These are phyloP conservation scores for Fusarium hostae DNA, from an alignment of 2,329 filamentous ascomycete species.

Conservation along the genomic window DNA sequence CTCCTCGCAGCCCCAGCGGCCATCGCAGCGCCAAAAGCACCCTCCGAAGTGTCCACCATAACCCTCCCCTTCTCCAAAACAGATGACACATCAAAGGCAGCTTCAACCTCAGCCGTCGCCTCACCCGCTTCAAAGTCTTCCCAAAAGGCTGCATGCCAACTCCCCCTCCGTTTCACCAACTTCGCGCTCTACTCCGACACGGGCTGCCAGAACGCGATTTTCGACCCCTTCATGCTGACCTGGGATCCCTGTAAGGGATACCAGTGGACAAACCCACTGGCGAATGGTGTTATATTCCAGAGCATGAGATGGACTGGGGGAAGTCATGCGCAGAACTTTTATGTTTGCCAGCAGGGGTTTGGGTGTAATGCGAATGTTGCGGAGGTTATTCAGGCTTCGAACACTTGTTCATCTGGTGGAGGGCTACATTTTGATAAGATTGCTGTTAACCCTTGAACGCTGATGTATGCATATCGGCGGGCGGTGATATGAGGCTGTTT, in stretches of 20 bases:
- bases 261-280: not conserved
- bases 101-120: not conserved
- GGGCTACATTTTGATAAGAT: not conserved
- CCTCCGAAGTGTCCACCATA: not conserved
- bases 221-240: not conserved
- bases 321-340: not conserved
- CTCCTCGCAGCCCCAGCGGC: not conserved
- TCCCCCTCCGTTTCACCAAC: not conserved
- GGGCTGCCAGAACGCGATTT: not conserved
- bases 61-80: not conserved
- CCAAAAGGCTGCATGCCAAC: not conserved
- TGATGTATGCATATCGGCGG: accelerated
- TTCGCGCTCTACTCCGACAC: not conserved
- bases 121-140: accelerated
- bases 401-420: not conserved
- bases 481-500: accelerated
- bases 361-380: not conserved
- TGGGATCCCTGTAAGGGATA: not conserved
- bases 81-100: not conserved
- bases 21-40: not conserved
- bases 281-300: not conserved
- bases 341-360: not conserved
- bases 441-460: not conserved
- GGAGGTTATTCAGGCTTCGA: not conserved
- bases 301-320: not conserved